Base-by-base conservation (phyloP, 176 grass and related monocot genomes). In the Dactylis glomerata region DNA sequence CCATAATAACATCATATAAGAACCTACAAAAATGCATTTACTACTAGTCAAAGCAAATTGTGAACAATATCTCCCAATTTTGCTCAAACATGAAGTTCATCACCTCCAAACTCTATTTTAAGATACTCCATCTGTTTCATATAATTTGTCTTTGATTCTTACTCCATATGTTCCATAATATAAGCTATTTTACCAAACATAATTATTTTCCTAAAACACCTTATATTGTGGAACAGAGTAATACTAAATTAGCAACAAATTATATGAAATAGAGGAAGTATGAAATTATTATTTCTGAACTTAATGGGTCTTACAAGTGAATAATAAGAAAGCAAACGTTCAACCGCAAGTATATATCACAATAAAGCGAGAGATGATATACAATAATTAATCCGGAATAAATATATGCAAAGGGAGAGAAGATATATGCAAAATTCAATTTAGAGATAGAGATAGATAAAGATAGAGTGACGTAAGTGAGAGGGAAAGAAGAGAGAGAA, bases 381-480 rank as follows among this genome's bases (percentile, higher is more conserved):
- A 73, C 0, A 4, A 8, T 42, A 45, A 16, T 45, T 72, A 68
- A 68, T 40, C 22, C 6, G 11, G 13, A 15, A 41, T 23, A 46
- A 16, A 30, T 73, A 73, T 26, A 5, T 24, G 24, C 13, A 46
- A 73, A 73, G 27, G 23, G 20, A 2, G 28, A 41, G n/a, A n/a
- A n/a, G n/a, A 31, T 19, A 51, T 41, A 62, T 83, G 5, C 2
- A 33, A 55, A 83, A 77, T 41, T 38, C 47, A 80, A 66, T 81
- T 81, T 6, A 16, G 16, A 28, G 57, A 61, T 63, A 8, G 49
- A 65, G 23, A 46, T 46, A 10, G 70, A 73, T 28, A 47, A 82
- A 40, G 45, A 87, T 75, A 55, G 32, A 84, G 10, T 56, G 27
- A 65, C 5, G 30, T n/a, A n/a, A 49, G 59, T 51, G 85, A 34